phyloP scores from a whole-genome alignment of 805 yeast species.

The Candida suzukii region DNA sequence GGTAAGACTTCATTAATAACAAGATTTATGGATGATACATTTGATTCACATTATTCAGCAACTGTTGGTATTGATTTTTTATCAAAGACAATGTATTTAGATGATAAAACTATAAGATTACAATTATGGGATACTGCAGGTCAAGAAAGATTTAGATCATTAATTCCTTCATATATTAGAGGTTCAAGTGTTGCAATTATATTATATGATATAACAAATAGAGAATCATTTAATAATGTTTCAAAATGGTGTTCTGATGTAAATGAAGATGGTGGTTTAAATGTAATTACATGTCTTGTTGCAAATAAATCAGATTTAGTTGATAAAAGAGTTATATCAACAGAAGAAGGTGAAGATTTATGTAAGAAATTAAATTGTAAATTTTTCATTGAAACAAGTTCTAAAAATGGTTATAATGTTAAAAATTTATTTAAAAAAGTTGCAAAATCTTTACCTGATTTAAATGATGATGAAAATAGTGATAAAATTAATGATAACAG shows the following conservation, averaged over 20 bases:
- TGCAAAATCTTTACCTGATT: conserved; percentile 87
- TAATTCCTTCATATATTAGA: conserved; percentile 92
- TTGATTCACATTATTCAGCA: conserved; percentile 93
- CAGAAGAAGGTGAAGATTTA: conserved; percentile 78
- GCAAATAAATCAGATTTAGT: conserved; percentile 86
- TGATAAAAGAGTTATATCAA: conserved; percentile 74
- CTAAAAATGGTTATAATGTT: conserved; percentile 92
- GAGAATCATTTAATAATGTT: conserved; percentile 75
- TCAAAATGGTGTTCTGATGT: conserved; percentile 94
- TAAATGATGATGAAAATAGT: conserved; percentile 28
- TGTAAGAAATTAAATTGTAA: conserved; percentile 68
- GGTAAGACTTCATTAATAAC: conserved; percentile 95
- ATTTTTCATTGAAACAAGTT: conserved; percentile 86
- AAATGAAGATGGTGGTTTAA: conserved; percentile 82
- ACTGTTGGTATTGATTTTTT: conserved; percentile 96
- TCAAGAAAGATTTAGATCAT: conserved; percentile 89
- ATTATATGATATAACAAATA: conserved; percentile 88
- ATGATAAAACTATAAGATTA: conserved; percentile 89
- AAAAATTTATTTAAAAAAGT: conserved; percentile 83
- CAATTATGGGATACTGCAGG: conserved; percentile 99
- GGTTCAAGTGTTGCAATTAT: conserved; percentile 97
- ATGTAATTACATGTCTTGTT: conserved; percentile 82
- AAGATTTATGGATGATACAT: conserved; percentile 96
- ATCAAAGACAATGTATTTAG: conserved; percentile 88
- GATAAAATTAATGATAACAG: conserved; percentile 12